These are phyloP conservation scores for Fraxinus nigra DNA, from an alignment of 305 asterid genomes.

Conservation along the genomic window DNA sequence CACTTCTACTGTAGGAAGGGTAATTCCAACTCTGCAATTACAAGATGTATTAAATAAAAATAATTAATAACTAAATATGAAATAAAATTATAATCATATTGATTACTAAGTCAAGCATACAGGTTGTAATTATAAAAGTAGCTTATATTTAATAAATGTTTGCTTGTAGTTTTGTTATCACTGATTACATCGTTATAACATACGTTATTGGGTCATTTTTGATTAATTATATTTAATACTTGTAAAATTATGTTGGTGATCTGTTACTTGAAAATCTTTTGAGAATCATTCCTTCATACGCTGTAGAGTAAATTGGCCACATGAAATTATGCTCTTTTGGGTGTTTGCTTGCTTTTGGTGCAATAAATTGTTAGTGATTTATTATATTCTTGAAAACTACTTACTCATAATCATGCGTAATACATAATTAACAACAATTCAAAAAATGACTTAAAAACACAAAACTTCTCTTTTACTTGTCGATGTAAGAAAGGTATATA, in stretches of 20 bases:
- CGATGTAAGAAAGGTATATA: background rate
- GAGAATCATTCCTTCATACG: slow-evolving; percentile 12
- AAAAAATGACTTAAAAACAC: background rate
- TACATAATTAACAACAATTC: background rate
- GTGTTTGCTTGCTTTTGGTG: background rate
- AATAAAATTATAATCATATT: background rate
- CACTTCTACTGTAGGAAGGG: slow-evolving; percentile 61
- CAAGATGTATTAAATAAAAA: background rate
- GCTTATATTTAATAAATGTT: background rate
- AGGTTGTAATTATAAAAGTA: background rate
- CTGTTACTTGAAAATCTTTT: background rate
- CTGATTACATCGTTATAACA: background rate
- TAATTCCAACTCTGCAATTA: slow-evolving; percentile 55
- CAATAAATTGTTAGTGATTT: background rate
- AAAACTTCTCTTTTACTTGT: background rate
- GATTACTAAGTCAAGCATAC: background rate
- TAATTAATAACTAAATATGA: background rate
- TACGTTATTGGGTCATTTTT: background rate
- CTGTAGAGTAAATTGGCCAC: slow-evolving; percentile 14
- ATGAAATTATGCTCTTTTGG: background rate
- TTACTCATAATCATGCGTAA: background rate
- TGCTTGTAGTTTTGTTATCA: background rate
- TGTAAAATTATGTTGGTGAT: background rate
- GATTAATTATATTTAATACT: background rate
- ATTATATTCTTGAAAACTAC: background rate